phyloP scores from a whole-genome alignment of 371 early-diverging fungal genomes.

The Batkoa obscura region DNA sequence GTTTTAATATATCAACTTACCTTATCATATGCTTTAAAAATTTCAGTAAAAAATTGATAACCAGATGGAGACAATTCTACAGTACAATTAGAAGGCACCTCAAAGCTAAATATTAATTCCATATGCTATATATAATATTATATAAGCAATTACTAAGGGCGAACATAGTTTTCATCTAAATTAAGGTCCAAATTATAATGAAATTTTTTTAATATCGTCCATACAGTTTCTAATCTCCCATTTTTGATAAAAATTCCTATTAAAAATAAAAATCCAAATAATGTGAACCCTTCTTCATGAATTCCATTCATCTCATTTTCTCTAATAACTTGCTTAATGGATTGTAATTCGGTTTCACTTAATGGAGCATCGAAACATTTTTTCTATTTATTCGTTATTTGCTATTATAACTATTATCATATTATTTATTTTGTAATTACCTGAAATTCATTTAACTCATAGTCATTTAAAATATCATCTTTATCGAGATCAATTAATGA shows the following conservation, averaged over 20 bases:
- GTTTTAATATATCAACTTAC: constrained; percentile 14
- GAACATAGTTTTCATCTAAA: constrained; percentile 58
- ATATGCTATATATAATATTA: background rate
- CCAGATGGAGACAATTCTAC: constrained; percentile 86
- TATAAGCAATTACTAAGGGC: constrained; percentile 1
- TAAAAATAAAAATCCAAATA: constrained; percentile 73
- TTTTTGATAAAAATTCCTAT: constrained; percentile 89
- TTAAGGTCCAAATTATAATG: constrained; percentile 88
- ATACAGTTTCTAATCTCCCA: constrained; percentile 91
- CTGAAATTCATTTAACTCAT: constrained; percentile 92
- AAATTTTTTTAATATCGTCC: constrained; percentile 88
- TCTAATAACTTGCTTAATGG: constrained; percentile 79
- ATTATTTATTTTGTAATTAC: constrained; percentile 15
- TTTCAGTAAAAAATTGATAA: constrained; percentile 85
- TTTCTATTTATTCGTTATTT: constrained; percentile 20
- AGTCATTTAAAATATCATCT: constrained; percentile 74
- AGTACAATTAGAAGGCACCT: constrained; percentile 72
- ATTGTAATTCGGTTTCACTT: constrained; percentile 82
- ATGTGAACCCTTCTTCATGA: constrained; percentile 59
- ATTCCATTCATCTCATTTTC: constrained; percentile 79
- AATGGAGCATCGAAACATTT: constrained; percentile 89
- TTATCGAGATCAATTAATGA: constrained; percentile 84
- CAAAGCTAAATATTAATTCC: constrained; percentile 27
- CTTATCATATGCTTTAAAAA: constrained; percentile 82
- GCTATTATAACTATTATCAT: background rate